Conservation (phyloP, 768 basidiomycete species). For the Cyclocybe cylindracea region DNA sequence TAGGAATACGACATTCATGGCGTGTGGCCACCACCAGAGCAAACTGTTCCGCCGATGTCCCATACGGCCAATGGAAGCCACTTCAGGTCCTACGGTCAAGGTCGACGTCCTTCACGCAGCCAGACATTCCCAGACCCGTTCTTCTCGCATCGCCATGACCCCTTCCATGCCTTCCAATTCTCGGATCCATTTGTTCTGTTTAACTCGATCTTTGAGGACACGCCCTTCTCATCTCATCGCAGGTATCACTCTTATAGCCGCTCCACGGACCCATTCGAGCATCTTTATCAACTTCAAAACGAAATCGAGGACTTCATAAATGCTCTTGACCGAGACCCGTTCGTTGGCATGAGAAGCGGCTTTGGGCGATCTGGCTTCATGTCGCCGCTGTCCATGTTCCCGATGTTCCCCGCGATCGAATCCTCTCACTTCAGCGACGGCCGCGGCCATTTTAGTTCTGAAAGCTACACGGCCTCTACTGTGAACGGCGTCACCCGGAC, state of each 20-base stretch:
- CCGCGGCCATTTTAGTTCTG: constrained; percentile 44
- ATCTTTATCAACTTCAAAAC: constrained; percentile 32
- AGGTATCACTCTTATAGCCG: constrained; percentile 27
- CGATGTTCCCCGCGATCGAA: constrained; percentile 26
- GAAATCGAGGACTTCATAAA: constrained; percentile 33
- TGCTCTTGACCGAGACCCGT: constrained; percentile 31
- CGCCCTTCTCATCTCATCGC: constrained; percentile 25
- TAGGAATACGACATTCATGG: constrained; percentile 73
- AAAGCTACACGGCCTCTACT: constrained; percentile 57
- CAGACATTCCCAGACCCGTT: constrained; percentile 44
- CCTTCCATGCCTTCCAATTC: constrained; percentile 47
- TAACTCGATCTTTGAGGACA: constrained; percentile 64
- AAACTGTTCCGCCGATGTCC: constrained; percentile 18
- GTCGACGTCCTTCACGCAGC: constrained; percentile 22
- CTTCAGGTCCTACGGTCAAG: constrained; percentile 22
- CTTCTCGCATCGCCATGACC: constrained; percentile 31
- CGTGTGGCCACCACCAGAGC: constrained; percentile 69
- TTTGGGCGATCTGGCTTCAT: constrained; percentile 20
- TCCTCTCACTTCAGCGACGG: constrained; percentile 29
- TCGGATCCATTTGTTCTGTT: constrained; percentile 79
- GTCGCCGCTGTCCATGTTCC: constrained; percentile 22
- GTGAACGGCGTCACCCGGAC: constrained; percentile 73
- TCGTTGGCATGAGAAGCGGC: constrained; percentile 22
- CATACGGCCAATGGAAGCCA: constrained; percentile 22
- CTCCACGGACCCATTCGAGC: constrained; percentile 32